A percentile compares a stretch with the other conserved stretches of the same genome.
phyloP scores from a whole-genome alignment of 108 stramenopile genomes.

The Conticribra guillardii region DNA sequence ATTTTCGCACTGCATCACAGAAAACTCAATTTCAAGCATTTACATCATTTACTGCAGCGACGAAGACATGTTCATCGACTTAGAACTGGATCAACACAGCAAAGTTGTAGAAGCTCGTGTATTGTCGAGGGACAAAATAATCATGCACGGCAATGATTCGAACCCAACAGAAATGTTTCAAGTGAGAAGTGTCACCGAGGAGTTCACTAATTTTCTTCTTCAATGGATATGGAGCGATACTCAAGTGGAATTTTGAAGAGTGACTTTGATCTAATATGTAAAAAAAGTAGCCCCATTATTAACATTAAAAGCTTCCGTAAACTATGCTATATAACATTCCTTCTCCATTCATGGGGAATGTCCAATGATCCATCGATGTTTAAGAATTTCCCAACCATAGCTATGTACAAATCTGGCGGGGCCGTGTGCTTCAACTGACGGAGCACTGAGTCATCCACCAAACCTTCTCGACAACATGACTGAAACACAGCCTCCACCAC shows the following conservation, averaged over 20 bases:
- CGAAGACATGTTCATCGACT: constrained; percentile 15
- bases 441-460: too few relatives aligned
- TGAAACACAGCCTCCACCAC: too few relatives aligned
- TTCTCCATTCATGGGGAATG: too few relatives aligned
- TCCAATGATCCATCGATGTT: too few relatives aligned
- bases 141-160: neutral
- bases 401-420: too few relatives aligned
- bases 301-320: too few relatives aligned
- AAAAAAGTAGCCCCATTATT: too few relatives aligned
- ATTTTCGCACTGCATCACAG: constrained; percentile 37
- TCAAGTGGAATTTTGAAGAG: neutral
- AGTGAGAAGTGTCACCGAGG: constrained; percentile 4
- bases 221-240: constrained; percentile 28
- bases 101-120: constrained; percentile 11
- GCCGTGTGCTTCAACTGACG: too few relatives aligned
- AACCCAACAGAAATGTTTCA: neutral
- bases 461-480: too few relatives aligned
- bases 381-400: too few relatives aligned
- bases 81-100: neutral
- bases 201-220: constrained; percentile 19
- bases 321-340: too few relatives aligned
- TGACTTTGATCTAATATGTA: neutral
- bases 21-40: neutral
- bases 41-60: constrained; percentile 19
- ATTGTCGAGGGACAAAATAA: constrained; percentile 14